Evolutionary conservation across 2,329 filamentous ascomycete species (phyloP).

Genomic region (Xylariaceae sp.): DNA sequence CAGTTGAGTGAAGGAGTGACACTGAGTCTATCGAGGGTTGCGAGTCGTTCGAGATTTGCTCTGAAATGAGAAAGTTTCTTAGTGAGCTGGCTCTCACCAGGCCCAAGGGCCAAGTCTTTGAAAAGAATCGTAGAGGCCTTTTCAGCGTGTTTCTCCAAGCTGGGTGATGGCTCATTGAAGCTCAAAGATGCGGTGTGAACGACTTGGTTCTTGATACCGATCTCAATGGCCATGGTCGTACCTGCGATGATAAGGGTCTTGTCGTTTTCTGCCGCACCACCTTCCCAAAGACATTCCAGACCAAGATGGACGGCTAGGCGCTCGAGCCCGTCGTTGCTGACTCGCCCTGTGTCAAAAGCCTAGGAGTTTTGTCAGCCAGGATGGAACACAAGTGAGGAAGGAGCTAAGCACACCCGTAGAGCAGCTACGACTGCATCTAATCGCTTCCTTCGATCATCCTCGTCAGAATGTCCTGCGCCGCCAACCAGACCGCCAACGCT

Average conservation of each 20-base stretch:
- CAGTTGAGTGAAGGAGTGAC: conserved; percentile 65
- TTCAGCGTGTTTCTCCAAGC: conserved; percentile 56
- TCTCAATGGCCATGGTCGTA: conserved; percentile 56
- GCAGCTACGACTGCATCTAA: conserved; percentile 49
- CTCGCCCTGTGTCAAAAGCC: conserved; percentile 50
- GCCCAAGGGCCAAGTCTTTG: conserved; percentile 57
- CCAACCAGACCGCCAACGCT: conserved; percentile 45
- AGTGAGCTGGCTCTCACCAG: conserved; percentile 61
- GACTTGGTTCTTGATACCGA: conserved; percentile 57
- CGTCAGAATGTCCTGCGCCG: conserved; percentile 40
- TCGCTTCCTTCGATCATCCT: conserved; percentile 54
- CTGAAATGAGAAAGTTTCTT: conserved; percentile 69
- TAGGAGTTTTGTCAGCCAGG: conserved; percentile 17
- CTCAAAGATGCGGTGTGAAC: conserved; percentile 60
- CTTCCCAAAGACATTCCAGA: conserved; percentile 61
- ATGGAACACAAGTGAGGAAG: conserved; percentile 33
- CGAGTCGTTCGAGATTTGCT: conserved; percentile 65
- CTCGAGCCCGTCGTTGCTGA: conserved; percentile 73
- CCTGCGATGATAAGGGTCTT: conserved; percentile 60
- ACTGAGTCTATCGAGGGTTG: conserved; percentile 68
- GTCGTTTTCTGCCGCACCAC: conserved; percentile 45
- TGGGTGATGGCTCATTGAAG: conserved; percentile 57
- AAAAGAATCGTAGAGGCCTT: conserved; percentile 63
- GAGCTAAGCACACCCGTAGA: conserved; percentile 45
- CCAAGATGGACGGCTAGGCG: conserved; percentile 64